These are phyloP conservation scores for Backusella westeae DNA, from an alignment of 192 early-diverging fungal species.

Conservation along the genomic window DNA sequence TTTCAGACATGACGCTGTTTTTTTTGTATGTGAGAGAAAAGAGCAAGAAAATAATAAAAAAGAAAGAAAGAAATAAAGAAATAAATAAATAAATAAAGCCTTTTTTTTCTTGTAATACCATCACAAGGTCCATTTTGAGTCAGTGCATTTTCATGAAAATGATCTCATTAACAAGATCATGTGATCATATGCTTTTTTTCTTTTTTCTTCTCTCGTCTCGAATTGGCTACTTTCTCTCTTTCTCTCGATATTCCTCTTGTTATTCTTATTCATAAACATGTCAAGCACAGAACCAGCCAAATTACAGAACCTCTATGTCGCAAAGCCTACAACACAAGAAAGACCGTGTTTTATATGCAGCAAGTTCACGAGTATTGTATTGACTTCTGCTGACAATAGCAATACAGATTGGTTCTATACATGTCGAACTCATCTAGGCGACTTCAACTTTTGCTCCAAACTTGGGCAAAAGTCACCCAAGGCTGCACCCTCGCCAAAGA, in stretches of 20 bases:
- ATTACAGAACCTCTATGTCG: conserved; percentile 36
- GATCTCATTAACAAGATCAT: not conserved
- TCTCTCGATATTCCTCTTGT: not conserved
- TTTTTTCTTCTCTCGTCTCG: not conserved
- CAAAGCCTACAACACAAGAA: conserved; percentile 31
- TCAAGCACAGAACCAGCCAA: not conserved
- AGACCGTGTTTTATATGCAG: conserved; percentile 50
- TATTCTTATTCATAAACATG: not conserved
- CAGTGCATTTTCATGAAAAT: not conserved
- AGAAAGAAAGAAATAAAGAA: not conserved
- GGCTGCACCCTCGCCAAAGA: conserved; percentile 30
- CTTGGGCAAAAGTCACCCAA: conserved; percentile 34
- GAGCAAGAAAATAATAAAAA: too few relatives aligned
- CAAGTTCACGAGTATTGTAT: conserved; percentile 47
- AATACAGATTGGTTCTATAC: conserved; percentile 53
- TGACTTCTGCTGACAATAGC: conserved; percentile 46
- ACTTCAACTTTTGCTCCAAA: conserved; percentile 43
- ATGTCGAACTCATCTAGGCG: conserved; percentile 44
- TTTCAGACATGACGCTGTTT: not conserved
- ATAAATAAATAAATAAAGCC: not conserved
- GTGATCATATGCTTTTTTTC: not conserved
- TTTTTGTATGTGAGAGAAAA: not conserved
- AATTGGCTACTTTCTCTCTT: not conserved
- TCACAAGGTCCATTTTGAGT: not conserved
- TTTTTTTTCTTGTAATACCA: not conserved